Conservation (phyloP, 2,329 filamentous ascomycete species). For the Colletotrichum tropicicola region DNA sequence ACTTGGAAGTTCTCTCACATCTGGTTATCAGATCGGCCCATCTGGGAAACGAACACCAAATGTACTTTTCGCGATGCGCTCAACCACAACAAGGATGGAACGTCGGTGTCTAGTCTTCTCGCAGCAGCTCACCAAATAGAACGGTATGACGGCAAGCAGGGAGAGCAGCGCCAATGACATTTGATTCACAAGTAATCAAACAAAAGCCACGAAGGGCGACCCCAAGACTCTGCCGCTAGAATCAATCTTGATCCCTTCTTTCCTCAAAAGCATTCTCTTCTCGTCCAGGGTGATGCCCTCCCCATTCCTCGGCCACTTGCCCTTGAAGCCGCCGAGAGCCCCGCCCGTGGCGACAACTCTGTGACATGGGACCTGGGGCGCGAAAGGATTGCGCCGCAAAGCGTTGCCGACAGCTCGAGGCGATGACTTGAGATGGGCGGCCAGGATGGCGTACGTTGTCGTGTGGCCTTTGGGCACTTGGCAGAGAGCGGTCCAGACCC, state of each 20-base stretch:
- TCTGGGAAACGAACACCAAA: too few species aligned
- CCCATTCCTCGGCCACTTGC: conserved; percentile 89
- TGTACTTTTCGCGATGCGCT: too few species aligned
- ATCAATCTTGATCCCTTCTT: conserved; percentile 73
- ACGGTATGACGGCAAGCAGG: background rate
- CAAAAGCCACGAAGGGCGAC: conserved; percentile 58
- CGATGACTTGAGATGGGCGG: conserved; percentile 73
- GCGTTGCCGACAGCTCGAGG: conserved; percentile 83
- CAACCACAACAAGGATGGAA: too few species aligned
- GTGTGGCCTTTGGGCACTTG: conserved; percentile 80
- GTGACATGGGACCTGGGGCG: conserved; percentile 84
- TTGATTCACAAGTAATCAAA: conserved; percentile 26
- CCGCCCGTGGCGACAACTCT: conserved; percentile 80
- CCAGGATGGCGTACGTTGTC: conserved; percentile 80
- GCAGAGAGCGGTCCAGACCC: conserved; percentile 76
- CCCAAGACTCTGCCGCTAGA: conserved; percentile 67
- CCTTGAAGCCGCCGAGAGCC: conserved; percentile 85
- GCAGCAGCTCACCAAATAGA: background rate
- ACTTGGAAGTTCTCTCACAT: background rate
- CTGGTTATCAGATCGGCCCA: background rate
- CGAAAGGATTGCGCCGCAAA: conserved; percentile 82
- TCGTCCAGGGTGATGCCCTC: conserved; percentile 66
- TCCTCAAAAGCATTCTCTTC: conserved; percentile 68
- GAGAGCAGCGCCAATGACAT: background rate
- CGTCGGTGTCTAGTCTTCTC: too few species aligned